Percentiles rank a stretch among this genome's conserved stretches.
Evolutionary conservation across 2,329 filamentous ascomycete genomes (phyloP).

Genomic region (Alternaria rosae): DNA sequence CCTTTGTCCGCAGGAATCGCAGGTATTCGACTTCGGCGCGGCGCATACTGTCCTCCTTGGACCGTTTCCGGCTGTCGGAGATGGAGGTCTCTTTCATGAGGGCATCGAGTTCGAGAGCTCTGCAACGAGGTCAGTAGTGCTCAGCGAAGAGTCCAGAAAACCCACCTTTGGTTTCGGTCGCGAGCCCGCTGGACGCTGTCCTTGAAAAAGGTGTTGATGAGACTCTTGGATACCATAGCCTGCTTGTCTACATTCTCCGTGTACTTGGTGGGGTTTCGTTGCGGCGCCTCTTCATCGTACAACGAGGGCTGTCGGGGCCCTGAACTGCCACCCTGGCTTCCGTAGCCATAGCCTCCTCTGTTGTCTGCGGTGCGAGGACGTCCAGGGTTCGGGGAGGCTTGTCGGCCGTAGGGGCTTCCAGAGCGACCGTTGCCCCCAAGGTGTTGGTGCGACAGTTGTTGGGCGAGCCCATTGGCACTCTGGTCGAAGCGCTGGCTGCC

Average conservation of each 20-base stretch:
- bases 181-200: constrained; percentile 96
- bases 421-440: constrained; percentile 74
- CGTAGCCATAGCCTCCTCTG: constrained; percentile 64
- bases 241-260: constrained; percentile 84
- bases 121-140: constrained; percentile 52
- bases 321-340: constrained; percentile 72
- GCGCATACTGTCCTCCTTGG: constrained; percentile 83
- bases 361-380: constrained; percentile 86
- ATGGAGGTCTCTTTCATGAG: constrained; percentile 80
- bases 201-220: constrained; percentile 87
- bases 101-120: constrained; percentile 90
- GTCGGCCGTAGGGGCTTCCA: constrained; percentile 71
- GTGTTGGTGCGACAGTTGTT: constrained; percentile 98
- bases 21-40: constrained; percentile 92
- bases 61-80: constrained; percentile 77
- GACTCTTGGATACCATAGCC: constrained; percentile 69
- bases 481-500: constrained; percentile 71
- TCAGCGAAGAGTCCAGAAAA: constrained; percentile 4
- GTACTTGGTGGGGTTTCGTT: constrained; percentile 82
- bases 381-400: constrained; percentile 73
- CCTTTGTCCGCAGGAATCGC: constrained; percentile 90
- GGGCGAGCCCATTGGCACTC: constrained; percentile 86
- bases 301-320: constrained; percentile 66
- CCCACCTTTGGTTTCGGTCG: constrained; percentile 91
- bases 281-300: constrained; percentile 73